Percentiles rank a stretch among this genome's conserved stretches.
Conservation (phyloP, 108 stramenopile genomes). For the Schizochytrium sp. region DNA sequence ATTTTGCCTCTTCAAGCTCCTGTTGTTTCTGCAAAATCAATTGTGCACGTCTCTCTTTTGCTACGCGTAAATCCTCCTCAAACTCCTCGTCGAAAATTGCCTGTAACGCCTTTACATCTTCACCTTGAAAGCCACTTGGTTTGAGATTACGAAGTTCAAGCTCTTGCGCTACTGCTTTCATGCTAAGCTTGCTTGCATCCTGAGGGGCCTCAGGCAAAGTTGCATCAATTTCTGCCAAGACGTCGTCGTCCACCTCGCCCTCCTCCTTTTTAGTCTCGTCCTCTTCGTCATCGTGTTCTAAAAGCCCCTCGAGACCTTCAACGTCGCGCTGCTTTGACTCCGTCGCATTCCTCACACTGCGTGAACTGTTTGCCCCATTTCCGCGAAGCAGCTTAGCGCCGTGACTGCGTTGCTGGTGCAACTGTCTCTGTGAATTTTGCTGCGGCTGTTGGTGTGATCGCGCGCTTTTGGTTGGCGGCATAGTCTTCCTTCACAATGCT, state of each 20-base stretch:
- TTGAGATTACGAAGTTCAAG: slow-evolving; percentile 27
- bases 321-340: neutral
- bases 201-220: neutral
- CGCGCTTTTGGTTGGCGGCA: no score
- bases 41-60: neutral
- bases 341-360: no score
- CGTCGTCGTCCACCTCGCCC: slow-evolving; percentile 14
- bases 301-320: neutral
- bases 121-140: slow-evolving; percentile 34
- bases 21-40: neutral
- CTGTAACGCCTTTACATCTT: slow-evolving; percentile 5
- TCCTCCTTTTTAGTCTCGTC: neutral
- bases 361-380: no score
- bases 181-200: slow-evolving; percentile 8
- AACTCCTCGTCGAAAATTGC: slow-evolving; percentile 41
- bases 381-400: no score
- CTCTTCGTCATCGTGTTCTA: neutral
- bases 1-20: slow-evolving; percentile 50
- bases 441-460: no score
- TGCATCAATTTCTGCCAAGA: neutral
- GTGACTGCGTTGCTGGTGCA: no score
- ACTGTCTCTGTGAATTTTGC: no score
- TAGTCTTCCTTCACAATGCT: no score
- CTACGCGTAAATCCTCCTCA: slow-evolving; percentile 15
- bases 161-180: neutral